A percentile compares a stretch with the other conserved stretches of the same genome.
Evolutionary conservation across 768 basidiomycete genomes (phyloP).

Genomic region (Termitomyces sp.): DNA sequence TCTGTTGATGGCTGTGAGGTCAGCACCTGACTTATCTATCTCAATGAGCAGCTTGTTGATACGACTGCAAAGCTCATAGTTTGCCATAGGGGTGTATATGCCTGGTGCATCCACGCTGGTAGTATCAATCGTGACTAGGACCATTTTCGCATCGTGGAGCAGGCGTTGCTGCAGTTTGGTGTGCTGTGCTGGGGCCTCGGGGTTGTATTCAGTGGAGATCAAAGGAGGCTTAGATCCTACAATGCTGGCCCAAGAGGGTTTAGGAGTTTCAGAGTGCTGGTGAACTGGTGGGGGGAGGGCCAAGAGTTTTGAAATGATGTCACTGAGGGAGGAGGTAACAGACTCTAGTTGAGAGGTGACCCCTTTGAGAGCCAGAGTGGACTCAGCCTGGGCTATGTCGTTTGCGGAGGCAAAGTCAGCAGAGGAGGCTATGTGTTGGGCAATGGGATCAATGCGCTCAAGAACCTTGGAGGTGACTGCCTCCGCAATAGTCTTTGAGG

Average conservation of each 20-base stretch:
- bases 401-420: neutral
- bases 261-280: neutral
- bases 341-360: neutral
- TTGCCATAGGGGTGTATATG: neutral
- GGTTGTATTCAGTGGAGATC: neutral
- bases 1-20: neutral
- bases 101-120: neutral
- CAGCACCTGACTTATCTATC: neutral
- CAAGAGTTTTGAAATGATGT: neutral
- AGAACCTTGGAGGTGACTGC: constrained; percentile 44
- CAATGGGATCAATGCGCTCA: constrained; percentile 34
- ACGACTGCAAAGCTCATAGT: neutral
- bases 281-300: neutral
- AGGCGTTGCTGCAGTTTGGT: neutral
- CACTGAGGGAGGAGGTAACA: neutral
- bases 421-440: neutral
- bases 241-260: neutral
- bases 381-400: neutral
- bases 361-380: neutral
- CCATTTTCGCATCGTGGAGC: neutral
- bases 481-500: no score
- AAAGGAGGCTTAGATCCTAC: neutral
- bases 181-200: neutral
- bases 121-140: neutral
- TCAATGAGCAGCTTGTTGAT: neutral